Conservation (phyloP, 1,284 basidiomycete species). For the Fomitopsis palustris region DNA sequence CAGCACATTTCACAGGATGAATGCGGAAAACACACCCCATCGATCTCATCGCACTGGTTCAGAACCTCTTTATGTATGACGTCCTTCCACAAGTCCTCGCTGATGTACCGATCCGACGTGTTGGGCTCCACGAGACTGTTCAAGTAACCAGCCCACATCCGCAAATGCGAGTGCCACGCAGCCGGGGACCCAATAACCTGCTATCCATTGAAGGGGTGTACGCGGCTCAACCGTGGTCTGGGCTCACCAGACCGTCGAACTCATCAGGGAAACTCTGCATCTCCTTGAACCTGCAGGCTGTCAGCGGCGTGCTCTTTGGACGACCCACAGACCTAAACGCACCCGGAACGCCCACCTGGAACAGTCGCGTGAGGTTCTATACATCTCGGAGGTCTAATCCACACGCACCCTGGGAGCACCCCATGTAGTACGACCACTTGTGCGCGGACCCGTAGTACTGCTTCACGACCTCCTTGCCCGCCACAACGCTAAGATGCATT, state of each 20-base stretch:
- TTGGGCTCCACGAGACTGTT: conserved; percentile 19
- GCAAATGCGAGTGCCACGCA: conserved; percentile 24
- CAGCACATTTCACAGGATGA: neutral
- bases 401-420: conserved; percentile 25
- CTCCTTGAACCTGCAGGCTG: conserved; percentile 19
- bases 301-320: neutral
- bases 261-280: conserved; percentile 27
- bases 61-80: conserved; percentile 25
- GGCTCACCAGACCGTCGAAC: conserved; percentile 26
- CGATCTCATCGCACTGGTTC: conserved; percentile 28
- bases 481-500: conserved; percentile 24
- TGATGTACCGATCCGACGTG: conserved; percentile 20
- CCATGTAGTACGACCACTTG: conserved; percentile 27
- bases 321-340: neutral
- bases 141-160: conserved; percentile 22
- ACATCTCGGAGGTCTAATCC: neutral
- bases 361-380: neutral
- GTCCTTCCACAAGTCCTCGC: conserved; percentile 18
- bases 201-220: neutral
- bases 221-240: neutral
- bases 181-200: conserved; percentile 27
- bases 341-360: neutral
- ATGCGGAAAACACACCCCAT: conserved; percentile 22
- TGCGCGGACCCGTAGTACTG: conserved; percentile 23
- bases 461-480: conserved; percentile 25